phyloP scores from a whole-genome alignment of 331 rosid species.

The Dryas integrifolia region DNA sequence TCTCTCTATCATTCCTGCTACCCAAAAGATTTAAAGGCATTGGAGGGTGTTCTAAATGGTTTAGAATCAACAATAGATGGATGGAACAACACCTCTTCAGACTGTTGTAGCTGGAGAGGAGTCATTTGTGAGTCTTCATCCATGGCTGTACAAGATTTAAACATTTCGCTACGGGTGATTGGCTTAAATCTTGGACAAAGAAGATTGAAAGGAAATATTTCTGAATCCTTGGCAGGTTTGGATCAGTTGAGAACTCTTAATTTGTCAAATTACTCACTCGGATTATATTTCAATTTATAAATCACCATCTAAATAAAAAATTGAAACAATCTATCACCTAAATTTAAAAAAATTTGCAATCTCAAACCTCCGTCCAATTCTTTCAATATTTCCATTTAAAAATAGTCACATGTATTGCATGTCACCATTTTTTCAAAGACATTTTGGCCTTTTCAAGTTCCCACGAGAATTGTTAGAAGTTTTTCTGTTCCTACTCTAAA shows the following conservation, averaged over 20 bases:
- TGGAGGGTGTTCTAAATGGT: not conserved
- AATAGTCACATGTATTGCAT: no score
- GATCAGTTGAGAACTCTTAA: conserved; percentile 32
- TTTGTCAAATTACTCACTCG: conserved; percentile 32
- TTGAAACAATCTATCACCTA: no score
- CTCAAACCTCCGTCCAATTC: no score
- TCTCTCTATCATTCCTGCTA: not conserved
- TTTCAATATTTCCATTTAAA: no score
- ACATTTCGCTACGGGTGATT: conserved; percentile 13
- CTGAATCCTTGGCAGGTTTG: conserved; percentile 23
- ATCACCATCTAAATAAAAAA: conserved; percentile 21
- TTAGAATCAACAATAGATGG: not conserved
- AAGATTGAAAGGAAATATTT: conserved; percentile 21
- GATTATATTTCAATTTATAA: no score
- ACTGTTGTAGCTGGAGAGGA: conserved; percentile 31
- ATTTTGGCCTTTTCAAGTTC: no score
- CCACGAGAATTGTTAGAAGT: no score
- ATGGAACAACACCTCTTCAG: conserved; percentile 3
- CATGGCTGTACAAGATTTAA: no score
- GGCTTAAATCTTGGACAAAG: conserved; percentile 20
- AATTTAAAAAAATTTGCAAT: no score
- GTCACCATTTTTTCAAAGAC: no score
- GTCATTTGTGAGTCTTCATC: conserved; percentile 20
- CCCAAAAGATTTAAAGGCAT: not conserved
- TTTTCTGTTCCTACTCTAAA: no score